Evolutionary conservation across 768 basidiomycete species (phyloP), one percentile per base, ranked within the genome.

Genomic region (Macrocybe gigantea): DNA sequence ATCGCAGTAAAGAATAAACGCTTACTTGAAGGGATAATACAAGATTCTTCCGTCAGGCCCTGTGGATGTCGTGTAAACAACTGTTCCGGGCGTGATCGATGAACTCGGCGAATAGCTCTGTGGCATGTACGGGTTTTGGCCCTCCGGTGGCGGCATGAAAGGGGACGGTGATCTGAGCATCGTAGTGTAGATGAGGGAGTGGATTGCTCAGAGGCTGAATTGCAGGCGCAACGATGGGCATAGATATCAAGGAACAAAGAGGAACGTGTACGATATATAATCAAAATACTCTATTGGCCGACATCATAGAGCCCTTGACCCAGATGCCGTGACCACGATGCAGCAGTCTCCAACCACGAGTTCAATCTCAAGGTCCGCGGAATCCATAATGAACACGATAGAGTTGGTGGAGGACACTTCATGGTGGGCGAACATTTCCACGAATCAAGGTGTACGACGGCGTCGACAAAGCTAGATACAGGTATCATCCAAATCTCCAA

Each of bases 21-120:
- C 80, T 53, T 57, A 85, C 87, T 71, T 88, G 78, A 88, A 90
- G 9, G 80, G 75, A 57, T 88, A 83, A 60, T 90, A 90, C 46
- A 74, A 59, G 31, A 78, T 47, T 52, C 73, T 70, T 12, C 88
- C 88, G 67, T 88, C 81, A 34, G 77, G 68, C 2, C 72, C 73
- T 0, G 69, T 74, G 1, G 80, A 73, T 8, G 85, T 86, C 0
- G 85, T 85, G 53, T 87, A 89, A 14, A 84, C 87, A 56, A 84
- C 72, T 34, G 84, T 66, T n/a, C 85, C 86, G 33, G 85, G 75
- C 33, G 71, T 67, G 47, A 87, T 80, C 61, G 78, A 74, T 38
- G 67, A 58, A 51, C 64, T 44, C 48, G 49, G 52, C 42, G 52
- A 48, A 48, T 57, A 56, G 11, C 50, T 33, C 22, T 47, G 46